Evolutionary conservation across 192 early-diverging fungal genomes (phyloP).

Genomic region (Entomortierella beljakovae): DNA sequence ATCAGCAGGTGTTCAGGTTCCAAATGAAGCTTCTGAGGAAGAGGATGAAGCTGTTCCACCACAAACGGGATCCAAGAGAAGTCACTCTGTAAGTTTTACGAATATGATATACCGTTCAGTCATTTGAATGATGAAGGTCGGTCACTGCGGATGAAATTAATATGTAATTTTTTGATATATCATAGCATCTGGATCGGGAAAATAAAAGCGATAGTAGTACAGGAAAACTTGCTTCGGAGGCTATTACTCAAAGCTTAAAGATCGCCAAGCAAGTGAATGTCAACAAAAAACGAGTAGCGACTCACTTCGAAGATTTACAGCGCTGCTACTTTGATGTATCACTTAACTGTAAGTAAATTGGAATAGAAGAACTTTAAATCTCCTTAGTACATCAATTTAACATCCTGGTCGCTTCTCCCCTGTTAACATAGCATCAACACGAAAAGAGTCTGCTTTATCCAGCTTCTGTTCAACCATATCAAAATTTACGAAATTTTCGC

Average conservation of each 20-base stretch:
- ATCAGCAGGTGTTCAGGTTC: slow-evolving; percentile 33
- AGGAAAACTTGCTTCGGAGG: slow-evolving; percentile 12
- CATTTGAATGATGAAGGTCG: neutral
- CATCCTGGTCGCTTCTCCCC: neutral
- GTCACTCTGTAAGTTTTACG: slow-evolving; percentile 51
- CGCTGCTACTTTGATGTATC: slow-evolving; percentile 77
- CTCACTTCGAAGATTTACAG: slow-evolving; percentile 79
- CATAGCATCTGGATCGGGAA: slow-evolving; percentile 42
- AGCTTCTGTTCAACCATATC: slow-evolving; percentile 74
- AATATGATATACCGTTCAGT: no score
- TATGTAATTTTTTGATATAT: neutral
- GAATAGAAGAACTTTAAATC: neutral
- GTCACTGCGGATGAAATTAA: neutral
- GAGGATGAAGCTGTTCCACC: slow-evolving; percentile 53
- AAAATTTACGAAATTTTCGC: slow-evolving; percentile 74
- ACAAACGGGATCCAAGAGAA: slow-evolving; percentile 38
- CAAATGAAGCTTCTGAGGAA: slow-evolving; percentile 50
- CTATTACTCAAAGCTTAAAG: slow-evolving; percentile 15
- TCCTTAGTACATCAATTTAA: no score
- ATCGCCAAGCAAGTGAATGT: slow-evolving; percentile 41
- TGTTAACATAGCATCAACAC: slow-evolving; percentile 25
- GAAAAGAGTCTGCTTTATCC: slow-evolving; percentile 41
- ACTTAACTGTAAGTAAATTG: slow-evolving; percentile 48
- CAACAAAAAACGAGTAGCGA: slow-evolving; percentile 61
- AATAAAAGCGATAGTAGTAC: slow-evolving; percentile 20